phyloP scores from a whole-genome alignment of 78 protist species.

The Dictyostelium brefeldianum region DNA sequence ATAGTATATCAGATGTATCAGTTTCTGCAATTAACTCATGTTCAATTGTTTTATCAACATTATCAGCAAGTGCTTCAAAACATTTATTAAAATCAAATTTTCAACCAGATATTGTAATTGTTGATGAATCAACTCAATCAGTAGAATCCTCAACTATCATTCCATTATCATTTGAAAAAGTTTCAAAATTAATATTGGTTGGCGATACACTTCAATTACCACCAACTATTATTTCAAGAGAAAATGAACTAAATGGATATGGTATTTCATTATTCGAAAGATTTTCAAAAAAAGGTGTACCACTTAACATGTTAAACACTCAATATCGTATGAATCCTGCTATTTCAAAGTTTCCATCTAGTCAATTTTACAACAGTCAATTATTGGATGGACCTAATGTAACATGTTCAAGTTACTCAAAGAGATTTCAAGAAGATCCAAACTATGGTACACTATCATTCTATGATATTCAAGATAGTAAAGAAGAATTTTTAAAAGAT shows the following conservation, averaged over 20 bases:
- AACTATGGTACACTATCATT: constrained; percentile 17
- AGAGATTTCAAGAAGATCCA: not conserved
- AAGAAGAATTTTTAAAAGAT: not conserved
- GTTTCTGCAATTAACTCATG: not conserved
- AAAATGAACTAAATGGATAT: not conserved
- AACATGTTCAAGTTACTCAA: not conserved
- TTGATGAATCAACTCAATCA: constrained; percentile 19
- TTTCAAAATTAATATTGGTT: constrained; percentile 79
- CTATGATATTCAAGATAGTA: constrained; percentile 7
- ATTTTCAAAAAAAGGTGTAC: not conserved
- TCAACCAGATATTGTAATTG: not conserved
- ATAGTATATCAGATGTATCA: too few relatives aligned
- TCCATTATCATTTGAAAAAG: not conserved
- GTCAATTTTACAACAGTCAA: constrained; percentile 75
- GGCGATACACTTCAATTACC: constrained; percentile 92
- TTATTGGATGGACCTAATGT: constrained; percentile 63
- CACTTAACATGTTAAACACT: constrained; percentile 15
- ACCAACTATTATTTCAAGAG: constrained; percentile 80
- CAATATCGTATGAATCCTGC: constrained; percentile 94
- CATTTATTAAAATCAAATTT: too few relatives aligned
- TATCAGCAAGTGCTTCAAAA: not conserved
- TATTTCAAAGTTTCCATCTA: constrained; percentile 84
- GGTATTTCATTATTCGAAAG: constrained; percentile 75
- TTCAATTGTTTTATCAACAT: not conserved
- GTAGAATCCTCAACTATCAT: not conserved